These are phyloP conservation scores for Candida glucosophila DNA, from an alignment of 1,139 yeast species.

Conservation along the genomic window DNA sequence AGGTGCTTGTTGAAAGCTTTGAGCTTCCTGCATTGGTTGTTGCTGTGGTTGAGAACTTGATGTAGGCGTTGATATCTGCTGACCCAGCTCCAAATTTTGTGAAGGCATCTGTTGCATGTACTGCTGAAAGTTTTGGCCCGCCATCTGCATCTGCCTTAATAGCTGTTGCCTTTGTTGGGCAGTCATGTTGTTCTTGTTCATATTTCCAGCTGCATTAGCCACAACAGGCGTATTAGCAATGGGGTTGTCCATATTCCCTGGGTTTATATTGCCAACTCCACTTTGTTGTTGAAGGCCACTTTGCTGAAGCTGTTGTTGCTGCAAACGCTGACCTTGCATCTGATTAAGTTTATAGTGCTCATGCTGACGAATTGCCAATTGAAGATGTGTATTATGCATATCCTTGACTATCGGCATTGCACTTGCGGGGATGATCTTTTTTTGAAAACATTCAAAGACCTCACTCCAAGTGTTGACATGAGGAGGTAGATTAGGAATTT, in stretches of 20 bases:
- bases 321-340: conserved; percentile 10
- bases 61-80: no score
- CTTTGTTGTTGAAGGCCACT: conserved; percentile 7
- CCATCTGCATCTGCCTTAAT: conserved; percentile 12
- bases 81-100: no score
- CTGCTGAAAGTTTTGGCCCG: conserved; percentile 31
- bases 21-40: conserved; percentile 5
- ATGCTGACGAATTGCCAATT: conserved; percentile 26
- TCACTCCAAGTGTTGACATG: conserved; percentile 79
- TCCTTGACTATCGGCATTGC: conserved; percentile 50
- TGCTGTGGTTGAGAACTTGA: conserved; percentile 10
- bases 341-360: conserved; percentile 19
- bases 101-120: conserved; percentile 13
- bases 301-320: conserved; percentile 9
- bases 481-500: conserved; percentile 76
- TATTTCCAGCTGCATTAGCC: conserved; percentile 5
- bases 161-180: conserved; percentile 2
- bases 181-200: conserved; percentile 6
- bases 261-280: no score
- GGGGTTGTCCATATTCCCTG: conserved; percentile 2
- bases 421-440: conserved; percentile 47
- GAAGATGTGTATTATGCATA: conserved; percentile 50
- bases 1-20: conserved; percentile 3
- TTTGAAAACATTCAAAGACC: conserved; percentile 60
- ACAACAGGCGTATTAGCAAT: conserved; percentile 4